phyloP scores from a whole-genome alignment of 2,329 filamentous ascomycete species.

The Botryotinia convoluta region DNA sequence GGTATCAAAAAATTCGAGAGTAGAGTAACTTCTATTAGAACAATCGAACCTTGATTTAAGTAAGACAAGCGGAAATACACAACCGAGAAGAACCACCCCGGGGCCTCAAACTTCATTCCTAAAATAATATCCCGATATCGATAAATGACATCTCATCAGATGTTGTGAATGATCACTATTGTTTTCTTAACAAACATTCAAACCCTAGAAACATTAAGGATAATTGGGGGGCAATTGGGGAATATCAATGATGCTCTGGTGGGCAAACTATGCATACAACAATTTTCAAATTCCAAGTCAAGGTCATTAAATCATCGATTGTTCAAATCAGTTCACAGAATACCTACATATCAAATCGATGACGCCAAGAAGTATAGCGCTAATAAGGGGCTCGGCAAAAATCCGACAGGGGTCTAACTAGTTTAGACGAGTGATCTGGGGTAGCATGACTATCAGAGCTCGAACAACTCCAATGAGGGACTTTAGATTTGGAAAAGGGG shows the following conservation, averaged over 20 bases:
- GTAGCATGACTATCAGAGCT: neutral
- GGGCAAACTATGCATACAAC: too few relatives aligned
- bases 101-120: accelerated
- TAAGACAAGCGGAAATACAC: neutral
- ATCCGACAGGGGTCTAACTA: neutral
- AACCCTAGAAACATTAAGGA: neutral
- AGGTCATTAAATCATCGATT: neutral
- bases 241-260: neutral
- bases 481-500: neutral
- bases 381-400: slow-evolving; percentile 4
- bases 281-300: neutral
- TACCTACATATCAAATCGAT: neutral
- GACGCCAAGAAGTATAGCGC: neutral
- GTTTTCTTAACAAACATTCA: too few relatives aligned
- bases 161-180: too few relatives aligned
- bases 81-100: accelerated
- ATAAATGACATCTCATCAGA: neutral
- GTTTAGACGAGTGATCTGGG: neutral
- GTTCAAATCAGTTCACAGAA: neutral
- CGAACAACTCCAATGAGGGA: neutral
- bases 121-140: neutral
- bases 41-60: neutral
- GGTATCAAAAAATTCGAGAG: too few relatives aligned
- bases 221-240: neutral
- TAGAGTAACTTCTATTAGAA: neutral